Percentiles rank a stretch among this genome's conserved stretches.
These are phyloP conservation scores for Scutellaria galericulata DNA, from an alignment of 257 asterid genomes.

Conservation along the genomic window DNA sequence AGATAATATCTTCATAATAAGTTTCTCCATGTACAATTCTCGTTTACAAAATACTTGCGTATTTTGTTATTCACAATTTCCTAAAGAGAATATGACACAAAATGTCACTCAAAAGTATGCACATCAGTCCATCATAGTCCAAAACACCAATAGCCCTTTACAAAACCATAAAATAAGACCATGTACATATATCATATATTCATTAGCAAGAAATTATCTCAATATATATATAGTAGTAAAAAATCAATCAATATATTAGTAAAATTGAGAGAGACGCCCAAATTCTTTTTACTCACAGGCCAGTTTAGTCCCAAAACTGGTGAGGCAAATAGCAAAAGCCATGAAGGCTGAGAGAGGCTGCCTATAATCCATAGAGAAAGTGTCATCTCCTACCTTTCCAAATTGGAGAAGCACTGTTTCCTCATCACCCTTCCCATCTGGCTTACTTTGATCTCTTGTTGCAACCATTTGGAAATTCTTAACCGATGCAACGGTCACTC, in stretches of 20 bases:
- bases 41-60: background rate
- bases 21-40: conserved; percentile 16
- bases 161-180: conserved; percentile 12
- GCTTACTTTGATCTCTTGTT: conserved; percentile 66
- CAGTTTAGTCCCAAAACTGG: conserved; percentile 91
- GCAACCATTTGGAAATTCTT: conserved; percentile 93
- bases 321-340: conserved; percentile 91
- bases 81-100: background rate
- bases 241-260: conserved; percentile 7
- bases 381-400: conserved; percentile 85
- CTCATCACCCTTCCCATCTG: conserved; percentile 78
- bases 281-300: conserved; percentile 63
- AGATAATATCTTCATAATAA: conserved; percentile 1
- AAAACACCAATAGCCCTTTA: conserved; percentile 3
- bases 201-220: conserved; percentile 16
- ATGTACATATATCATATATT: conserved; percentile 22
- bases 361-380: conserved; percentile 83
- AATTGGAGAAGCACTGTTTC: conserved; percentile 90
- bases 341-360: conserved; percentile 91
- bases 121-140: conserved; percentile 12
- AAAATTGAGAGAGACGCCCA: background rate
- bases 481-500: conserved; percentile 97
- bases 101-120: conserved; percentile 5
- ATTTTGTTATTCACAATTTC: background rate
- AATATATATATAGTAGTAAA: background rate